Conservation (phyloP, 106 monocot species). For the Posidonia australis region DNA sequence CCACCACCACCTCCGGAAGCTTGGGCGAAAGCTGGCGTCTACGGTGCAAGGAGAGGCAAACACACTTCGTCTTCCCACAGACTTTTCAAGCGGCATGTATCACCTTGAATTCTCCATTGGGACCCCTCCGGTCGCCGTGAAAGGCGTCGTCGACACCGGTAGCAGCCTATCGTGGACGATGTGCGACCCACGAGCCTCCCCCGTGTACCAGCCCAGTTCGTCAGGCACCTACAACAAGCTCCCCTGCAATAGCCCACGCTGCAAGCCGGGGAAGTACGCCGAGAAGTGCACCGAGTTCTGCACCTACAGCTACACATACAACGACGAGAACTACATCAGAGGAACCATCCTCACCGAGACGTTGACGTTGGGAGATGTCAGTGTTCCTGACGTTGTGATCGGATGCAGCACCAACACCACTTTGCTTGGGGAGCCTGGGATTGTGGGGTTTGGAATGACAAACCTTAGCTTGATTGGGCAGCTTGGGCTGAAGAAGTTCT, state of each 20-base stretch:
- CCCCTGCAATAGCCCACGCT: neutral
- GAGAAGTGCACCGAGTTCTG: constrained; percentile 1
- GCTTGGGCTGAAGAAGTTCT: neutral
- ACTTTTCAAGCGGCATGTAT: neutral
- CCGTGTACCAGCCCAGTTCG: neutral
- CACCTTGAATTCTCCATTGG: neutral
- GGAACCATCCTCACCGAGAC: neutral
- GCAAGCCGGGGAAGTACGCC: constrained; percentile 2
- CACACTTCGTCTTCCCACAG: neutral
- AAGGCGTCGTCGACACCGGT: neutral
- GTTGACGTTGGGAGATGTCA: neutral
- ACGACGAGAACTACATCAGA: constrained; percentile 1
- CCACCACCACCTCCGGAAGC: neutral
- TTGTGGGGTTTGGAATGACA: neutral
- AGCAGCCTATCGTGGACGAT: neutral
- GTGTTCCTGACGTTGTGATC: neutral
- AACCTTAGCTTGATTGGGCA: neutral
- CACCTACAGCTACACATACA: constrained; percentile 4
- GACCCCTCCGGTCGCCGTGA: neutral
- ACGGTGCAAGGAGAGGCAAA: neutral
- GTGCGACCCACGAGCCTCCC: neutral
- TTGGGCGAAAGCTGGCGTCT: too few relatives aligned
- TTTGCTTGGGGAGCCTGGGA: neutral
- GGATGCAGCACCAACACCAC: constrained; percentile 1
- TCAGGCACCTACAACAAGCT: neutral